Evolutionary conservation across 768 basidiomycete species (phyloP), one percentile per base, ranked within the genome.

Genomic region (Tubosaeta brunneosetosa): DNA sequence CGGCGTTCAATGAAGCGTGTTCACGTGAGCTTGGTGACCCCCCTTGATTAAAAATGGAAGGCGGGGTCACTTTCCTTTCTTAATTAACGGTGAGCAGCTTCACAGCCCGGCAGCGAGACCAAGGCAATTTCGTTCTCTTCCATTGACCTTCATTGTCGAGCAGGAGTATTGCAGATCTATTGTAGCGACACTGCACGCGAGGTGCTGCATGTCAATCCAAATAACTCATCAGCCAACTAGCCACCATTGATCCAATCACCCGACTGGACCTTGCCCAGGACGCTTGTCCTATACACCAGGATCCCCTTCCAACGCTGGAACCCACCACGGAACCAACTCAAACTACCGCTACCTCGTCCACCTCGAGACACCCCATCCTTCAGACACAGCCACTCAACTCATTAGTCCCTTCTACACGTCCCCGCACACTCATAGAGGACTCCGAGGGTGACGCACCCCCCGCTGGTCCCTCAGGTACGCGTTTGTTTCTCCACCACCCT

Each of bases 171-270:
- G 14, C 51, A 55, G 57, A 68, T 64, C 57, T 37, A 53, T 50
- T 27, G 37, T 51, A 32, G 62, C 59, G 51, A 69, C 69, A 47
- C 44, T 54, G 49, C 41, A 43, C 31, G 32, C 49, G 49, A 56
- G 46, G 43, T 44, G 65, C 58, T 61, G 57, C 58, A 68, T 68
- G 67, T 56, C 55, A 56, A 59, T 49, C 57, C 58, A 50, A 34
- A 47, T 52, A 44, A 55, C 55, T 29, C 40, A 61, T 53, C 59
- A 52, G 34, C 58, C 56, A 48, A 52, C 56, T 66, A 66, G 73
- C 63, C 74, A 77, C 77, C 76, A 88, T 88, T 86, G 83, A 85
- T 84, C 75, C 84, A 74, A 68, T 75, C 74, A 79, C 78, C 65
- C 71, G 75, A 67, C 72, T 77, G 71, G 73, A 71, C 74, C 69